Conservation (phyloP, 129 eudicot genomes). For the Chrysanthemum lavandulifolium region DNA sequence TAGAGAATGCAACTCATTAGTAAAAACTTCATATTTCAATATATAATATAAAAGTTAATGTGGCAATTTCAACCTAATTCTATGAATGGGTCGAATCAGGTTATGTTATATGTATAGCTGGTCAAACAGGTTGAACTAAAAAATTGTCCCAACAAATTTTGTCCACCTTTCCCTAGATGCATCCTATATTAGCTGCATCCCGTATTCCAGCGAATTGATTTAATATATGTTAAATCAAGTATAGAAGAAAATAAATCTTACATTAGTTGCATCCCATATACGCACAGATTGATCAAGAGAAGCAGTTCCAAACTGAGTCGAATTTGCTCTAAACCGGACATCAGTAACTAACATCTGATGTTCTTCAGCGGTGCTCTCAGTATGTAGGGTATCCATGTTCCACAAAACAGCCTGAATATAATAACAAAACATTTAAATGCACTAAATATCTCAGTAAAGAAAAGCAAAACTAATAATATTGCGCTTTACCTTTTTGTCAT, state of each 20-base stretch:
- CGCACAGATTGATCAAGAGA: conserved; percentile 77
- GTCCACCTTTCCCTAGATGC: too few species aligned
- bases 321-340: conserved; percentile 86
- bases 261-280: conserved; percentile 97
- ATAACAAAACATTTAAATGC: conserved; percentile 12
- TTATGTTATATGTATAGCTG: background rate
- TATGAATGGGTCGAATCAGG: background rate
- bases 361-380: conserved; percentile 83
- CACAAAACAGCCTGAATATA: conserved; percentile 68
- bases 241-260: conserved; percentile 30
- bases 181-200: too few species aligned
- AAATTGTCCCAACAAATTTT: background rate
- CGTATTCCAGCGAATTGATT: background rate
- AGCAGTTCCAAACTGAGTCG: conserved; percentile 85
- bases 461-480: conserved; percentile 8
- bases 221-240: background rate
- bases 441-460: background rate
- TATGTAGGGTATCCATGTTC: conserved; percentile 86
- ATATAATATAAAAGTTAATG: background rate
- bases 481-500: conserved; percentile 65
- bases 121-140: background rate
- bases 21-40: background rate
- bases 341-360: conserved; percentile 72
- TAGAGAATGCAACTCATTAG: conserved; percentile 16
- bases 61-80: background rate